Evolutionary conservation across 345 rosid genomes (phyloP).

Genomic region (Pugionium dolabratum): DNA sequence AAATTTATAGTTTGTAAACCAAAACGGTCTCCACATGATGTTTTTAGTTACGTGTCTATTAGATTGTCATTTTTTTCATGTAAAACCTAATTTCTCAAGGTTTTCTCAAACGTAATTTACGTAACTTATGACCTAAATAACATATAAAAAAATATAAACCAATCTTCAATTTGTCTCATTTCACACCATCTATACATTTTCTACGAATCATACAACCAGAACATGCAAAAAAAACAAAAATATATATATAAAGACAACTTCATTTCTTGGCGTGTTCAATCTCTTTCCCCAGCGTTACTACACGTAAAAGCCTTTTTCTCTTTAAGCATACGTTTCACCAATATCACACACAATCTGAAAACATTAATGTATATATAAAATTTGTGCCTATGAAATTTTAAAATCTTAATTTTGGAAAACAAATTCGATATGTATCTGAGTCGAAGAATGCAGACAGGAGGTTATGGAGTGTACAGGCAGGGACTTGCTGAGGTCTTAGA

Average conservation of each 20-base stretch:
- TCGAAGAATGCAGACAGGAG: slow-evolving; percentile 28
- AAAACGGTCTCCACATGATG: too few relatives aligned
- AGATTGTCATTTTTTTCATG: neutral
- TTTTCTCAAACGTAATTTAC: neutral
- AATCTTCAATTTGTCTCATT: too few relatives aligned
- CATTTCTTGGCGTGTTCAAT: slow-evolving; percentile 42
- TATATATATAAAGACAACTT: neutral
- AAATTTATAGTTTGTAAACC: too few relatives aligned
- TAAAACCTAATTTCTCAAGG: neutral
- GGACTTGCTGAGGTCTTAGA: slow-evolving; percentile 31
- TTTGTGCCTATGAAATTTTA: neutral
- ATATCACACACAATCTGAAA: slow-evolving; percentile 21
- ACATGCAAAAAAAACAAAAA: neutral
- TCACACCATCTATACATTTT: slow-evolving; percentile 2
- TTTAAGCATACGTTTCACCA: slow-evolving; percentile 39
- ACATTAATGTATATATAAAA: neutral
- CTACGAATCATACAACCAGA: neutral
- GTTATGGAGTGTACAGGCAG: slow-evolving; percentile 26
- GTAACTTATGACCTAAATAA: too few relatives aligned
- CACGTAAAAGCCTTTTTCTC: slow-evolving; percentile 30
- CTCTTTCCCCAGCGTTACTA: slow-evolving; percentile 32
- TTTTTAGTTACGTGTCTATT: neutral
- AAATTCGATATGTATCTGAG: slow-evolving; percentile 27
- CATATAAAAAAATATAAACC: too few relatives aligned
- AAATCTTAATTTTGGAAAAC: slow-evolving; percentile 1